phyloP scores from a whole-genome alignment of 495 filamentous ascomycete genomes.

The Podospora comata region DNA sequence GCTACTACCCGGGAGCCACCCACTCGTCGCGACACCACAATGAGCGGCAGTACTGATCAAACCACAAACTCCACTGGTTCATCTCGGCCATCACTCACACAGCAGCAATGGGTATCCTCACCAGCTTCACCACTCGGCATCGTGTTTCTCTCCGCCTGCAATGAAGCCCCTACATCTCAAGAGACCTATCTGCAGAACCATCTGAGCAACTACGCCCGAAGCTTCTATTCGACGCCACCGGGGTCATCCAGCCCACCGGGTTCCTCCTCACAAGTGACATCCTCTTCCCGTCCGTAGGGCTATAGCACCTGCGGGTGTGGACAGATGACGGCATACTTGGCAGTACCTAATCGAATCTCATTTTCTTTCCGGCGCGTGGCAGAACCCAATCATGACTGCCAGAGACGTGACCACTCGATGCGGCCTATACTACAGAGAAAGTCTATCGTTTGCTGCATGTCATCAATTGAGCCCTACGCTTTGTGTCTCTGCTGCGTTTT shows the following conservation, averaged over 20 bases:
- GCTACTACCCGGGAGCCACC: background rate
- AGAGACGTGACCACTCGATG: background rate
- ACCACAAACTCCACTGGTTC: background rate
- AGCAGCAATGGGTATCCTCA: background rate
- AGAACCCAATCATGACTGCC: background rate
- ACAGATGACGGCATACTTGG: background rate
- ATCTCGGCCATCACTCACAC: background rate
- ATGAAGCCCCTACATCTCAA: background rate
- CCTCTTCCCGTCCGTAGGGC: background rate
- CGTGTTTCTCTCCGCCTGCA: background rate
- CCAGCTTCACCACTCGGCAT: conserved; percentile 3
- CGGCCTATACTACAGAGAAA: background rate
- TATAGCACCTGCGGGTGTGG: too few species aligned
- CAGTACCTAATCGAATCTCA: background rate
- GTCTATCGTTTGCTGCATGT: background rate
- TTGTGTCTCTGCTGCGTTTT: background rate
- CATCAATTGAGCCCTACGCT: background rate
- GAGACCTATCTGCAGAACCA: conserved; percentile 1
- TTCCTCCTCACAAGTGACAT: background rate
- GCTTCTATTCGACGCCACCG: background rate
- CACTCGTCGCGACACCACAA: background rate
- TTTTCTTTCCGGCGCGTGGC: background rate
- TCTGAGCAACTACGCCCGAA: background rate
- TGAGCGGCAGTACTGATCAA: background rate
- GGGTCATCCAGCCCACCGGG: background rate